phyloP scores from a whole-genome alignment of 768 basidiomycete genomes.

The Cubamyces lactineus region DNA sequence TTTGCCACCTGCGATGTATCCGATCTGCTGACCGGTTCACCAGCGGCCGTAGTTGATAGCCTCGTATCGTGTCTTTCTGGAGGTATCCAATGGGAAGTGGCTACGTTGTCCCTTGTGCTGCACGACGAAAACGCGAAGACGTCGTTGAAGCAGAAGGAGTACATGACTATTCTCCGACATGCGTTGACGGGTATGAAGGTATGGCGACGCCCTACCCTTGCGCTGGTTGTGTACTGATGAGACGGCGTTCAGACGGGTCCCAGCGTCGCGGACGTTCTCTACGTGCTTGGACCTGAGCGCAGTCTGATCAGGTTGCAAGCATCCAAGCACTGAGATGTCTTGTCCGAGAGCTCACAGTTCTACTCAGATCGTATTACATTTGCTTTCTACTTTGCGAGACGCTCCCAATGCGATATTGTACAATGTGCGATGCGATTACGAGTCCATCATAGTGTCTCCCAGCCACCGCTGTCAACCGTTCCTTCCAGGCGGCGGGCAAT shows the following conservation, averaged over 20 bases:
- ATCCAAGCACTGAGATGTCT: not conserved
- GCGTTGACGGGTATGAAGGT: conserved; percentile 87
- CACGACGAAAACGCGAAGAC: conserved; percentile 48
- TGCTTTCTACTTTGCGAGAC: not conserved
- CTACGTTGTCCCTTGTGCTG: conserved; percentile 43
- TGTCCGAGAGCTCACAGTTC: not conserved
- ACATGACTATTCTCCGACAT: conserved; percentile 77
- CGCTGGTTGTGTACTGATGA: not conserved
- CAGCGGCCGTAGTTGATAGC: conserved; percentile 40
- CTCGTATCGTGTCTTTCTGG: conserved; percentile 37
- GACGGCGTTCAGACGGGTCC: conserved; percentile 35
- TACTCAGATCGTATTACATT: conserved; percentile 7
- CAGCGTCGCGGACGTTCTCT: conserved; percentile 36
- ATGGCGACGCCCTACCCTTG: not conserved
- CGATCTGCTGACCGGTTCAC: conserved; percentile 1
- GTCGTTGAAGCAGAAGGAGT: conserved; percentile 48
- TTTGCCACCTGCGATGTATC: not conserved
- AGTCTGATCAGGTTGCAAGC: conserved; percentile 29
- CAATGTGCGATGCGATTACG: not conserved
- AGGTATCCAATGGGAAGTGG: conserved; percentile 43
- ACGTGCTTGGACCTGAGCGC: conserved; percentile 35
- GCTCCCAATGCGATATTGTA: conserved; percentile 5
- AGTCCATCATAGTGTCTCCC: conserved; percentile 72
- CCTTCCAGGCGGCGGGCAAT: conserved; percentile 90
- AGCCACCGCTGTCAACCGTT: conserved; percentile 88